Evolutionary conservation across 2,329 filamentous ascomycete species (phyloP), one percentile per base, ranked within the genome.

Genomic region (Penicillium sp.): DNA sequence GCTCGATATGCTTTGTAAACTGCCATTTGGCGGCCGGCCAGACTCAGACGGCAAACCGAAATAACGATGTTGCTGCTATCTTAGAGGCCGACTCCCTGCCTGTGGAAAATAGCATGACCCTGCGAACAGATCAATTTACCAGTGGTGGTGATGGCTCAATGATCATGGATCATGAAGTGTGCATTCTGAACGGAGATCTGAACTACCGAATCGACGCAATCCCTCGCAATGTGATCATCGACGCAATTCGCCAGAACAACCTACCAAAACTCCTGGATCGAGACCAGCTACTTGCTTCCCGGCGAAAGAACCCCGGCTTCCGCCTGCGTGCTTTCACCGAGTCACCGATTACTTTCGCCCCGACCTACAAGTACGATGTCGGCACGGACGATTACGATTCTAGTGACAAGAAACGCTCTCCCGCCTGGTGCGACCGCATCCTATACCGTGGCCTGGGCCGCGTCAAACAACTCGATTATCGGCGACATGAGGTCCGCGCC

Each of bases 171-270:
- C 94, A 99, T 69, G 94, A 99, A 75, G 88, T 99, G n/a, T 97
- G 93, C 72, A 86, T 99, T 46, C 77, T 97, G 40, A 97, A 97
- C 67, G 94, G 94, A 29, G 94, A 99, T 72, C 82, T 99, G 48
- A 99, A 99, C 75, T 99, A 99, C 74, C 92, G 94, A 59, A 97
- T 99, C 68, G 94, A 99, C 72, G 92, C 92, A 24, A 97, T 97
- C 85, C 91, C 91, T 18, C 89, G 94, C 48, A 91, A 97, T 67
- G 92, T 90, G 0, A 93, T 99, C 3, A 89, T 97, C 53, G 88
- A 87, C 57, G 92, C 91, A 1, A 85, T 97, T 49, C 88, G 89
- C 61, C 82, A 88, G 40, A 87, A 88, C 60, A 96, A 97, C 63
- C 81, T 97, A 3, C 69, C 81, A 29, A 96, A 96, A 70, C 83